Base-by-base conservation (phyloP, 2,329 filamentous ascomycete genomes). In the Penicillium freii region DNA sequence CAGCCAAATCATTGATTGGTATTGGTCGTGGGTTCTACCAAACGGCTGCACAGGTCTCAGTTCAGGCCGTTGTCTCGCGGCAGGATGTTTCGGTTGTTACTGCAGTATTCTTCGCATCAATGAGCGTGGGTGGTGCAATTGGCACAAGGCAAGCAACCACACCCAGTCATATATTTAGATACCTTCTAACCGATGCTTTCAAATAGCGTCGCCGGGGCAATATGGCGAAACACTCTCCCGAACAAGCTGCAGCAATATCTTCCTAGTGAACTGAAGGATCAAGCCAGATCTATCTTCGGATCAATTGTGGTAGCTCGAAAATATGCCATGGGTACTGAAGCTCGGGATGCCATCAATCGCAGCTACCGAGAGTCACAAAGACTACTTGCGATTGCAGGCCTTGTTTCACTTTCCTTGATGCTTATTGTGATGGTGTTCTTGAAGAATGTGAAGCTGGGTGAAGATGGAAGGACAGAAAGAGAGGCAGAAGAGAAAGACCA, bases 1-100 rank as follows among this genome's bases (percentile, higher is more conserved):
- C 71, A 0, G 68, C 70, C 9, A 76, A 76, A 62, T 57, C 60
- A 8, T 36, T 66, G 0, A 69, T 73, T 15, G 73, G 74, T 11
- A 64, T 75, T 5, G 74, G 74, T 1, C 71, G 74, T 7, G 73
- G 68, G 0, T 73, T 74, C 39, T 73, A 72, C 43, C 69, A 71
- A 58, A 69, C 73, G 7, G 64, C 71, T 2, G 63, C 68, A 1
- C 72, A 75, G 31, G 70, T 74, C 13, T 70, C 70, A 0, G 70
- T 75, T 1, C 74, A 76, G n/a, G 73, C 71, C 0, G 62, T 71
- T 4, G 70, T 75, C 0, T 58, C 69, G 0, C 62, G 66, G 1
- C 68, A 73, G n/a, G 70, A 76, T 5, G 72, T 76, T 11, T 68
- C 73, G 0, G 72, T 76, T 9, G 74, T 71, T 1, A 76, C 73